Evolutionary conservation across 352 stramenopile species (phyloP).

Genomic region (Globisporangium sylvaticum): DNA sequence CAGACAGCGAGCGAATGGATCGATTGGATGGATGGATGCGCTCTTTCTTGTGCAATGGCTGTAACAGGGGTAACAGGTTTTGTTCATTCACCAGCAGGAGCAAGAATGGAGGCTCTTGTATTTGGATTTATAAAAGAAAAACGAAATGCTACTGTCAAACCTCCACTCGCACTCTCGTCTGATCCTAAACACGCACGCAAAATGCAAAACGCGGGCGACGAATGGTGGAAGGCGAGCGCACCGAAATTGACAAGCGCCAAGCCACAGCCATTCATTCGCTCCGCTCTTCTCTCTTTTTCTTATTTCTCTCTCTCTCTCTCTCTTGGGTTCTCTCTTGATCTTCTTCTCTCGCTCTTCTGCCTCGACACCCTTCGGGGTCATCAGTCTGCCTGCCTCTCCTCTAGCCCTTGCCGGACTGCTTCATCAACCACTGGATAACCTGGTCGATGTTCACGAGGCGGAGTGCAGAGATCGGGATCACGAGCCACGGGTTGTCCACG

Average conservation of each 20-base stretch:
- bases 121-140: constrained; percentile 14
- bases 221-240: neutral
- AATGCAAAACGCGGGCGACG: constrained; percentile 7
- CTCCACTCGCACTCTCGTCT: neutral
- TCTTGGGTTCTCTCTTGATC: constrained; percentile 1
- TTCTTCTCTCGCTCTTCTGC: constrained; percentile 2
- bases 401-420: constrained; percentile 90
- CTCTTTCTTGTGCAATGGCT: too few species aligned
- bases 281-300: constrained; percentile 6
- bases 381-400: neutral
- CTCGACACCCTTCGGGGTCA: neutral
- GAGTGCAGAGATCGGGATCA: constrained; percentile 97
- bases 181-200: constrained; percentile 9
- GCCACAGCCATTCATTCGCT: too few species aligned
- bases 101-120: constrained; percentile 1
- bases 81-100: too few species aligned
- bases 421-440: constrained; percentile 96
- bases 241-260: too few species aligned
- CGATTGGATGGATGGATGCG: neutral
- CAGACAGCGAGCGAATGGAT: neutral
- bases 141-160: neutral
- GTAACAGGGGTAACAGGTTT: too few species aligned
- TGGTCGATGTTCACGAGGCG: constrained; percentile 97
- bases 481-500: constrained; percentile 97
- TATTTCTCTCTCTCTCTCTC: constrained; percentile 6